These are phyloP conservation scores for Noccaea bulbosa DNA, from an alignment of 345 rosid genomes.

Conservation along the genomic window DNA sequence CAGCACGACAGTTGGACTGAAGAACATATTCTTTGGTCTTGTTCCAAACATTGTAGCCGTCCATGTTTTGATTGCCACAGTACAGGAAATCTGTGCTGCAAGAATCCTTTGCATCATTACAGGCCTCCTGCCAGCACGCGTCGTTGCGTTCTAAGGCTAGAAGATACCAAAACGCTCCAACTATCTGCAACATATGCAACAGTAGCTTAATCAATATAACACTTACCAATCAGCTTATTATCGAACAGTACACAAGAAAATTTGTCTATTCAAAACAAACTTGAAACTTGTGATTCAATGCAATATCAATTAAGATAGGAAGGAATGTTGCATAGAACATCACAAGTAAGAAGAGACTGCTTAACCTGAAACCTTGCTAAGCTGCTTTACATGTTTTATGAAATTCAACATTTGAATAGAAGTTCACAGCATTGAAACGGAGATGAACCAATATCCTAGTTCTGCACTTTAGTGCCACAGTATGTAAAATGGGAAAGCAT, in stretches of 20 bases:
- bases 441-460: background rate
- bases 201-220: conserved; percentile 14
- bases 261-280: background rate
- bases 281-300: background rate
- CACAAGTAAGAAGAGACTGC: background rate
- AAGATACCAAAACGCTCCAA: conserved; percentile 93
- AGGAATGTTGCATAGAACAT: background rate
- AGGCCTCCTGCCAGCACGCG: conserved; percentile 72
- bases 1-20: conserved; percentile 44
- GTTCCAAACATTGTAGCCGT: conserved; percentile 57
- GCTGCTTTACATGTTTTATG: conserved; percentile 7
- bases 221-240: too few relatives aligned
- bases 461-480: background rate
- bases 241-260: too few relatives aligned
- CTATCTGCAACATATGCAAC: conserved; percentile 59
- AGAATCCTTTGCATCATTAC: conserved; percentile 27
- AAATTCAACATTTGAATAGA: background rate
- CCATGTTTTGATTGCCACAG: conserved; percentile 65
- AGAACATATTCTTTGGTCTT: conserved; percentile 45
- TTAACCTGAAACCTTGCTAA: background rate
- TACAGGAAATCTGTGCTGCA: conserved; percentile 62
- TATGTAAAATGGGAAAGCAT: background rate
- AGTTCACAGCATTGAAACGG: background rate
- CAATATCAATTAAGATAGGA: background rate
- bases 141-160: conserved; percentile 81